phyloP scores from a whole-genome alignment of 345 rosid genomes.

The Bruguiera parviflora region DNA sequence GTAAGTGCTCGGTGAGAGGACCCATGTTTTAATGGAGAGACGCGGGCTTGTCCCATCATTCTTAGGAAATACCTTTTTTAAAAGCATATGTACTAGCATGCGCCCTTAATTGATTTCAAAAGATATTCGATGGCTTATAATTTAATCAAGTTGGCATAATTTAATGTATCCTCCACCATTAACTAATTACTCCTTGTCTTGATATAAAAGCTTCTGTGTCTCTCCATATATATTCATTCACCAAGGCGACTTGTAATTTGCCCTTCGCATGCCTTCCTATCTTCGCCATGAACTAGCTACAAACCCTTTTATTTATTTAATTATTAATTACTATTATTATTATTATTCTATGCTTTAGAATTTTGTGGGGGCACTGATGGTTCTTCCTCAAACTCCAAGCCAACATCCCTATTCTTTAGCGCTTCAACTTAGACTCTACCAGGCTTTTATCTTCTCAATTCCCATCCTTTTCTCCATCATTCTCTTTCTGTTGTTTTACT shows the following conservation, averaged over 20 bases:
- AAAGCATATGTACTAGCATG: constrained; percentile 27
- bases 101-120: constrained; percentile 29
- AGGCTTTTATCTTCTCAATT: constrained; percentile 94
- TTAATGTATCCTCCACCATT: neutral
- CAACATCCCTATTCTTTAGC: constrained; percentile 77
- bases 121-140: constrained; percentile 19
- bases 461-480: constrained; percentile 90
- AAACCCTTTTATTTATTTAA: neutral
- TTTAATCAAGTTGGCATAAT: constrained; percentile 5
- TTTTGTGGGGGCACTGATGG: constrained; percentile 36
- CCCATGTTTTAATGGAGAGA: constrained; percentile 45
- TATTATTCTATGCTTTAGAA: neutral
- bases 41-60: constrained; percentile 43
- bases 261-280: neutral
- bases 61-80: constrained; percentile 5
- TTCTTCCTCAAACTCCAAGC: constrained; percentile 52
- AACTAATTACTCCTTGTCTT: constrained; percentile 3
- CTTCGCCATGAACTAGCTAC: no score
- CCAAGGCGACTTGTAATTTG: constrained; percentile 5
- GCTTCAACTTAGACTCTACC: constrained; percentile 86
- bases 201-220: neutral
- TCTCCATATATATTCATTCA: constrained; percentile 9
- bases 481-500: constrained; percentile 78
- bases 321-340: neutral
- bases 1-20: constrained; percentile 31